phyloP scores from a whole-genome alignment of 805 yeast species.

The Zygosaccharomyces pseudorouxii region DNA sequence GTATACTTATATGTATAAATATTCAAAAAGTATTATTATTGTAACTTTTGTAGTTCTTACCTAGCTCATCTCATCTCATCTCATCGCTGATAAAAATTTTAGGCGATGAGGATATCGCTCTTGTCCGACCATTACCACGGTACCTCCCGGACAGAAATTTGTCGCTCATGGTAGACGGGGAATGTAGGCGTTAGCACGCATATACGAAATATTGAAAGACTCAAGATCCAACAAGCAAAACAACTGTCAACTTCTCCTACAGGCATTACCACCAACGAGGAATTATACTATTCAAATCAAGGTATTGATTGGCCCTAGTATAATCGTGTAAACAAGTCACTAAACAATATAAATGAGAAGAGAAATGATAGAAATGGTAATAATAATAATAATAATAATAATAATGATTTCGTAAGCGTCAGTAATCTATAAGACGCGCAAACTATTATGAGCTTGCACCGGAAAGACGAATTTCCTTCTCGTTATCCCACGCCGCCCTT shows the following conservation, averaged over 20 bases:
- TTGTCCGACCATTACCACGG: constrained; percentile 3
- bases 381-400: neutral
- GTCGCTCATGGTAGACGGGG: neutral
- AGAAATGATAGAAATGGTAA: neutral
- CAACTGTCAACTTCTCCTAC: neutral
- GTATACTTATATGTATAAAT: neutral
- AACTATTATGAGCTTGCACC: constrained; percentile 6
- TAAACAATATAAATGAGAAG: neutral
- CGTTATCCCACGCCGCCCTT: constrained; percentile 51
- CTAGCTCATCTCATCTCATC: constrained; percentile 20
- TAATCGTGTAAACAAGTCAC: neutral
- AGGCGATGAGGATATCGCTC: neutral
- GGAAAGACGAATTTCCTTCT: constrained; percentile 44
- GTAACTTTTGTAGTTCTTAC: constrained; percentile 4
- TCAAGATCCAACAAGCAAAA: neutral
- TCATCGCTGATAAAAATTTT: constrained; percentile 19
- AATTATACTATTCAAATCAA: neutral
- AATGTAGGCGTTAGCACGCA: no score
- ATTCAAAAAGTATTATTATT: neutral
- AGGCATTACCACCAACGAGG: neutral
- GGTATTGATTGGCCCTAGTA: no score
- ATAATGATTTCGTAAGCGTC: constrained; percentile 1
- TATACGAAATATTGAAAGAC: neutral
- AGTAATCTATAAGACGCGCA: constrained; percentile 9
- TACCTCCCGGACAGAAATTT: neutral